Conservation (phyloP, 495 filamentous ascomycete genomes). For the Podospora anserina region DNA sequence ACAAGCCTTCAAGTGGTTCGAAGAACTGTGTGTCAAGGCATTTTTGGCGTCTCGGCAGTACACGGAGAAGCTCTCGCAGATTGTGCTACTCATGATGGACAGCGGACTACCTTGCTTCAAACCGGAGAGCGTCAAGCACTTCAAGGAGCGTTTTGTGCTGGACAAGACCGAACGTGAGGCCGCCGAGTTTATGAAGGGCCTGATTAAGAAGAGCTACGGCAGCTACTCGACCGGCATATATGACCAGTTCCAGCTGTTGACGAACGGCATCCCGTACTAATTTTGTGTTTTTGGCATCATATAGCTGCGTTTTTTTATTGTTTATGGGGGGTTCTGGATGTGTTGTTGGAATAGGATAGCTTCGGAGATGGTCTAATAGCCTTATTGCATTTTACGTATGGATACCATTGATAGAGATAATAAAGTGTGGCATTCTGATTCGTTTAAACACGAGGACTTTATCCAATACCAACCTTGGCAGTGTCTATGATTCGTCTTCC, state of each 20-base stretch:
- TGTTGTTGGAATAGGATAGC: not conserved
- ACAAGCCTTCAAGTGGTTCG: conserved; percentile 92
- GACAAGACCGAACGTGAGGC: conserved; percentile 93
- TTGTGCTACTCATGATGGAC: conserved; percentile 93
- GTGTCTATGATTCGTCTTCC: not conserved
- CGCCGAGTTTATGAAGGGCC: conserved; percentile 84
- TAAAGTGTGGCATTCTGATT: not conserved
- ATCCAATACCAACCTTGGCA: not conserved
- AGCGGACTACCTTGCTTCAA: conserved; percentile 98
- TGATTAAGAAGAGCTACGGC: conserved; percentile 82
- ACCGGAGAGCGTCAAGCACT: conserved; percentile 87
- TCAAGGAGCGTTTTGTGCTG: conserved; percentile 88
- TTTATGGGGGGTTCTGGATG: not conserved
- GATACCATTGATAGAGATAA: not conserved
- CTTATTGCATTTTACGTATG: not conserved
- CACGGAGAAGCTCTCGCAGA: conserved; percentile 77
- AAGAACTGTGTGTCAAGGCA: conserved; percentile 91
- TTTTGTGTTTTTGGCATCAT: not conserved
- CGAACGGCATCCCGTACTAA: conserved; percentile 92
- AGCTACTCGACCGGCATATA: conserved; percentile 90
- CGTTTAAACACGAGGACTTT: not conserved
- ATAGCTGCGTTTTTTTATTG: not conserved
- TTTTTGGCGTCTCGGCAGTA: conserved; percentile 91
- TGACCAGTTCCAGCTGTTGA: conserved; percentile 94
- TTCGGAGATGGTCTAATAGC: not conserved